Evolutionary conservation across 495 filamentous ascomycete species (phyloP), one percentile per base, ranked within the genome.

Genomic region (Immersiella caudata): DNA sequence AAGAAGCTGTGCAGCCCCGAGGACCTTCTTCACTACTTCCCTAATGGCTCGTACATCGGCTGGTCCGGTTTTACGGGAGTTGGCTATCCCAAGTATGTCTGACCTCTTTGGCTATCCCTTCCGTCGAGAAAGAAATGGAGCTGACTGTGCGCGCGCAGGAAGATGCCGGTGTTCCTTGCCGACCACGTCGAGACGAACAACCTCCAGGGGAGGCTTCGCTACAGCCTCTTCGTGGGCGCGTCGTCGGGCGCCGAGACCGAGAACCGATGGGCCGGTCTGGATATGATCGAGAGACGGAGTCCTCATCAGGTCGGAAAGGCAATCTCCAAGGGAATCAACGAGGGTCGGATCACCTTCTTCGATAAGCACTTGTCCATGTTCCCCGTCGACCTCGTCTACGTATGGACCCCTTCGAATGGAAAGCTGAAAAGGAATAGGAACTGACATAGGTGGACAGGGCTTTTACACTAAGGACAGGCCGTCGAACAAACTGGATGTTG

Each of bases 301-400:
- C 93, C 93, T 55, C 93, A 97, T 78, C 93, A 97, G 73, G 93
- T 97, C 68, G 93, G 93, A 71, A 97, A 96, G 81, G 85, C 90
- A 65, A 97, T 97, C 66, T 85, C 92, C 58, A 94, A 92, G 81
- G 93, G 93, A 2, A 96, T 97, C 79, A 97, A 97, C 74, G 87
- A 88, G 68, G 93, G 93, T 14, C 86, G 89, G 62, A 97, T 97
- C 70, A 90, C 93, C 55, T 97, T 97, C 80, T 96, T 96, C 67
- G 93, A 97, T 74, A 92, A 96, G 80, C 93, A 97, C 82, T 76
- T 97, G 70, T 91, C 88, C 79, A 96, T 96, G 93, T 97, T 97
- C 77, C 93, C 93, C 25, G 87, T 89, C 52, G 93, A 97, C 80
- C 79, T 97, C 69, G 88, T 94, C 63, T 93, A 93, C 74, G 71